Evolutionary conservation across 2,329 filamentous ascomycete species (phyloP).

Genomic region (Cladosporium sp.): DNA sequence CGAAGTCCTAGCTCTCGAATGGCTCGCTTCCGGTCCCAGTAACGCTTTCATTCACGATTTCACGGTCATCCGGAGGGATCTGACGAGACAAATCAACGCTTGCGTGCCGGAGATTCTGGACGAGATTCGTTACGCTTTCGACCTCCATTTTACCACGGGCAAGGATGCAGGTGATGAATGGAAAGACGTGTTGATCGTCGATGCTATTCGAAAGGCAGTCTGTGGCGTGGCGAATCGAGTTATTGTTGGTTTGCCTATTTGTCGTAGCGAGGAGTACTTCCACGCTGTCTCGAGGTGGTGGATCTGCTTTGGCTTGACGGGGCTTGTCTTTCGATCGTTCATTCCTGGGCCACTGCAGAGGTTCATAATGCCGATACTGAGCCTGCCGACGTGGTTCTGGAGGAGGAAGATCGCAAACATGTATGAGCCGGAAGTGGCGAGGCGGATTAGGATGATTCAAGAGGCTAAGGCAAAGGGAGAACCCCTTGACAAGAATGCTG

Average conservation of each 20-base stretch:
- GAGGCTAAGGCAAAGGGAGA: slow-evolving; percentile 2
- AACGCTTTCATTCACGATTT: slow-evolving; percentile 14
- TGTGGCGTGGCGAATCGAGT: slow-evolving; percentile 8
- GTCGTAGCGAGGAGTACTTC: slow-evolving; percentile 7
- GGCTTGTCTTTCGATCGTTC: slow-evolving; percentile 5
- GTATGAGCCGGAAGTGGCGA: slow-evolving; percentile 9
- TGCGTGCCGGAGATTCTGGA: slow-evolving; percentile 10
- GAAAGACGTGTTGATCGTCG: slow-evolving; percentile 8
- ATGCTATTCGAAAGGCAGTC: background rate
- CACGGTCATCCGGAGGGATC: slow-evolving; percentile 13
- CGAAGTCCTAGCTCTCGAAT: slow-evolving; percentile 11
- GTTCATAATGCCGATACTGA: slow-evolving; percentile 8
- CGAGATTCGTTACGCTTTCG: slow-evolving; percentile 10
- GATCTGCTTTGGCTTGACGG: slow-evolving; percentile 7
- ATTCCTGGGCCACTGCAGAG: background rate
- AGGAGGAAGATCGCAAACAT: slow-evolving; percentile 2
- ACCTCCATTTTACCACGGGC: slow-evolving; percentile 5
- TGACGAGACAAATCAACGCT: slow-evolving; percentile 14
- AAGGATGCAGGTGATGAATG: slow-evolving; percentile 8
- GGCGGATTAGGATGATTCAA: background rate
- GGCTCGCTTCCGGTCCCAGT: slow-evolving; percentile 12
- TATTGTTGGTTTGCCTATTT: slow-evolving; percentile 8
- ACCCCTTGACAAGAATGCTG: background rate
- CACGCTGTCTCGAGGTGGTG: slow-evolving; percentile 1
- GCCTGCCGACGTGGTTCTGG: slow-evolving; percentile 11